These are phyloP conservation scores for Fusarium udum DNA, from an alignment of 2,329 filamentous ascomycete species.

Conservation along the genomic window DNA sequence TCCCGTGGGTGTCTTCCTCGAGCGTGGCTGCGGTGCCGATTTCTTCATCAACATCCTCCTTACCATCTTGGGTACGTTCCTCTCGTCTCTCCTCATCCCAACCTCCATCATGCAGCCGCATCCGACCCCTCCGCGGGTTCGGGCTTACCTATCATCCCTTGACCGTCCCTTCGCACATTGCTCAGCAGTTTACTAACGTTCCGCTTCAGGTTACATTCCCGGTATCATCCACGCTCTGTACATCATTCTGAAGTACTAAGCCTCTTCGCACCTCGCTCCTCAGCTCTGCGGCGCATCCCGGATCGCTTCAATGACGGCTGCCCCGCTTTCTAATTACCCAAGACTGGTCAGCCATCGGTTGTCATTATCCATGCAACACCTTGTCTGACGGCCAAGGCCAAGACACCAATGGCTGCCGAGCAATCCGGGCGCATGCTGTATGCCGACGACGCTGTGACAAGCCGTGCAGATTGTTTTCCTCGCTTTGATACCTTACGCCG, in stretches of 20 bases:
- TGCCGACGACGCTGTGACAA: slow-evolving; percentile 15
- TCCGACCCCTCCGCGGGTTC: slow-evolving; percentile 51
- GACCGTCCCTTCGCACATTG: not conserved
- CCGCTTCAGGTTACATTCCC: slow-evolving; percentile 66
- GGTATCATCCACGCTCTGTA: slow-evolving; percentile 95
- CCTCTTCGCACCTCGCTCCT: slow-evolving; percentile 18
- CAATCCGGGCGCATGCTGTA: slow-evolving; percentile 22
- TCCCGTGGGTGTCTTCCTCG: slow-evolving; percentile 91
- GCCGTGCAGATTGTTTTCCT: slow-evolving; percentile 21
- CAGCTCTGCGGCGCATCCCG: slow-evolving; percentile 21
- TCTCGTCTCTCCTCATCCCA: not conserved
- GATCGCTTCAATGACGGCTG: slow-evolving; percentile 14
- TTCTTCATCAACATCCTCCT: slow-evolving; percentile 92
- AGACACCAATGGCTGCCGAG: slow-evolving; percentile 34
- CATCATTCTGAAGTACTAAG: slow-evolving; percentile 89
- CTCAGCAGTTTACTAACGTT: slow-evolving; percentile 25
- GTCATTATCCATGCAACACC: slow-evolving; percentile 14
- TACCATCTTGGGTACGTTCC: slow-evolving; percentile 71
- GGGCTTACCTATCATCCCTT: not conserved
- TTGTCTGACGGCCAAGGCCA: slow-evolving; percentile 34
- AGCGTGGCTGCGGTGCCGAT: slow-evolving; percentile 87
- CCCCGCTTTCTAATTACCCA: slow-evolving; percentile 26
- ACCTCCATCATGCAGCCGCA: slow-evolving; percentile 37
- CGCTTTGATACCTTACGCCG: slow-evolving; percentile 32
- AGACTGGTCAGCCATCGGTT: slow-evolving; percentile 20